Conservation (phyloP, 176 grass and related monocot genomes). For the Thinopyrum elongatum region DNA sequence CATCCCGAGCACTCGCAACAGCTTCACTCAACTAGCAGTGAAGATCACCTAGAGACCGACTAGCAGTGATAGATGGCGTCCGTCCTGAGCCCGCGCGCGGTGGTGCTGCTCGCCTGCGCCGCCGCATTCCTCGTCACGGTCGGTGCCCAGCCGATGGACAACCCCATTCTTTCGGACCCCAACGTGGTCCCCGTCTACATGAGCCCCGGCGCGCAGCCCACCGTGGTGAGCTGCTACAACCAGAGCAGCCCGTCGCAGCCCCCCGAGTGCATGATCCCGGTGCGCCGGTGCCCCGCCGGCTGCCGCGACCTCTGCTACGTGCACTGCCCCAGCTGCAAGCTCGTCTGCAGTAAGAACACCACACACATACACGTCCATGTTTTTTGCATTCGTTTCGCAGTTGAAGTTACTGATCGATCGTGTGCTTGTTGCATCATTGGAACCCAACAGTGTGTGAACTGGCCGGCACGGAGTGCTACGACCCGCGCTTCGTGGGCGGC, state of each 20-base stretch:
- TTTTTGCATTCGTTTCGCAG: not conserved
- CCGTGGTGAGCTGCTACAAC: constrained; percentile 44
- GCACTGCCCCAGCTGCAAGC: constrained; percentile 55
- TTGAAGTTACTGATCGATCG: not conserved
- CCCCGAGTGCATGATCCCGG: not conserved
- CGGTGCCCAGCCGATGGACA: not conserved
- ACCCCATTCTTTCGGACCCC: constrained; percentile 12
- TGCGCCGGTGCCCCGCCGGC: constrained; percentile 18
- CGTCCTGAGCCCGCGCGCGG: not conserved
- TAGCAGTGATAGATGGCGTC: constrained; percentile 27
- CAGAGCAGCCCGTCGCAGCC: not conserved
- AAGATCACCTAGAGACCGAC: not conserved
- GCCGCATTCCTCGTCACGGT: constrained; percentile 1
- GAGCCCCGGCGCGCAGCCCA: not conserved
- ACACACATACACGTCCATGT: not conserved
- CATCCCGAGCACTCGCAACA: not conserved
- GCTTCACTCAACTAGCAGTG: not conserved
- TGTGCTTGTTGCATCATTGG: not conserved
- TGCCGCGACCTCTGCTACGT: constrained; percentile 52
- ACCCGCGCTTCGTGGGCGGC: constrained; percentile 55
- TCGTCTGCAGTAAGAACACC: constrained; percentile 44
- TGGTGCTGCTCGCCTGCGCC: constrained; percentile 14
- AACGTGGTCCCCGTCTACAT: constrained; percentile 33
- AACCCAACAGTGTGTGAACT: constrained; percentile 37
- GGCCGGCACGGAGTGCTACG: constrained; percentile 43